Evolutionary conservation across 202 grass and related monocot genomes (phyloP), one percentile per base, ranked within the genome.

Genomic region (Brachypodium distachyon): DNA sequence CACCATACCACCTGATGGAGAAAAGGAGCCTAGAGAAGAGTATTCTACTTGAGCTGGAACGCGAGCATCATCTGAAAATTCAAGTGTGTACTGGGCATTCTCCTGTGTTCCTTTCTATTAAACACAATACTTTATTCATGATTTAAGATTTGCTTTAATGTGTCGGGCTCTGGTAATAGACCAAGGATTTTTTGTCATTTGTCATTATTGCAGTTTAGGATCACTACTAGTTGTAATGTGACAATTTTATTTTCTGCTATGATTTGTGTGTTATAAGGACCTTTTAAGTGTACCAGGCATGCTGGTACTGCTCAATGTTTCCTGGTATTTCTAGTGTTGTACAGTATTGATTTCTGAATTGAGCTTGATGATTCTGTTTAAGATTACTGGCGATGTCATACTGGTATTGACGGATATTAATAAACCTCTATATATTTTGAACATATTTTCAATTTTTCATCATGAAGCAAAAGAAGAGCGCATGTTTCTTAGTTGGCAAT

Each of bases 1-100:
- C 42, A 62, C 56, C 83, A 76, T 70, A 74, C 78, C 73, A 39
- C 19, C 66, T 94, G 58, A 89, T 92, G 91, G 85, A 87, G 72
- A 94, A 90, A 92, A 84, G 67, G 32, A 81, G 38, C 48, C 6
- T 86, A 37, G 89, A 90, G 25, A 90, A 94, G 79, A 87, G 83
- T 71, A 83, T 92, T 86, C 67, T 97, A 29, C 79, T 94, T 49
- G 87, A 90, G 71, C 77, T 97, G 81, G 89, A 97, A 12, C 74
- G 55, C n/a, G 84, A 94, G 59, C 86, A 94, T 50, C 80, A 87
- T 60, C 75, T 92, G 19, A 83, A 87, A 78, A 54, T 97, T 48
- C 83, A 92, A 74, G 94, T 97, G 50, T 49, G 83, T 82, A 73
- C 67, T 25, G 0, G 21, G 22, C 33, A 50, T 86, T 85, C 26